phyloP scores from a whole-genome alignment of 768 basidiomycete species.

The Epithele typhae region DNA sequence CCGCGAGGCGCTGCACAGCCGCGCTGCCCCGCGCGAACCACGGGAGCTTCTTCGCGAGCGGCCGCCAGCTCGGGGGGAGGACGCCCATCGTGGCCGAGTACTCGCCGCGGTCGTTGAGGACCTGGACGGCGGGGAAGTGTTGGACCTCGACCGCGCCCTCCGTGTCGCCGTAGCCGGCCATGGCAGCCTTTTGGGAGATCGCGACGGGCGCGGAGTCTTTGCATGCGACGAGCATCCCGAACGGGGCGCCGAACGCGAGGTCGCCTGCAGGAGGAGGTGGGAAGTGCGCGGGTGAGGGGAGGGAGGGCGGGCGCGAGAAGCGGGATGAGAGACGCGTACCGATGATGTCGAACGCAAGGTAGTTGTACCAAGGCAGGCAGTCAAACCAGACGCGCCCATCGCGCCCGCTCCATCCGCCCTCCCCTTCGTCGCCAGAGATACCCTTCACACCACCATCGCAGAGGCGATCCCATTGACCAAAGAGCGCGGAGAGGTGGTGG shows the following conservation, averaged over 20 bases:
- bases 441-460: constrained; percentile 52
- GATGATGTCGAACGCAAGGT: constrained; percentile 72
- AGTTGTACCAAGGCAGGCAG: constrained; percentile 67
- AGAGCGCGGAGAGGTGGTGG: constrained; percentile 50
- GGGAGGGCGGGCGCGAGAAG: not conserved
- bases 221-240: constrained; percentile 79
- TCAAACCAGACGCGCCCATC: constrained; percentile 71
- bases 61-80: constrained; percentile 68
- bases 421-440: constrained; percentile 54
- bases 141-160: constrained; percentile 39
- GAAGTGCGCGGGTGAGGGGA: constrained; percentile 23
- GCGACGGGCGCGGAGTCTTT: constrained; percentile 73
- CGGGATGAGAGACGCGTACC: constrained; percentile 32
- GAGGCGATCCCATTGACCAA: constrained; percentile 75
- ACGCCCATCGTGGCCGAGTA: constrained; percentile 82
- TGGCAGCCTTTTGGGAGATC: constrained; percentile 47
- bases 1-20: constrained; percentile 70
- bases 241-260: constrained; percentile 82
- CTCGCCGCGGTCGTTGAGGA: constrained; percentile 86
- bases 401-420: constrained; percentile 54
- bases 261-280: constrained; percentile 58
- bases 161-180: constrained; percentile 53
- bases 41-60: constrained; percentile 58
- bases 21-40: constrained; percentile 68
- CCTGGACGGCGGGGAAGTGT: constrained; percentile 75